Conservation (phyloP, 2,329 filamentous ascomycete species). For the Epicoccum nigrum region DNA sequence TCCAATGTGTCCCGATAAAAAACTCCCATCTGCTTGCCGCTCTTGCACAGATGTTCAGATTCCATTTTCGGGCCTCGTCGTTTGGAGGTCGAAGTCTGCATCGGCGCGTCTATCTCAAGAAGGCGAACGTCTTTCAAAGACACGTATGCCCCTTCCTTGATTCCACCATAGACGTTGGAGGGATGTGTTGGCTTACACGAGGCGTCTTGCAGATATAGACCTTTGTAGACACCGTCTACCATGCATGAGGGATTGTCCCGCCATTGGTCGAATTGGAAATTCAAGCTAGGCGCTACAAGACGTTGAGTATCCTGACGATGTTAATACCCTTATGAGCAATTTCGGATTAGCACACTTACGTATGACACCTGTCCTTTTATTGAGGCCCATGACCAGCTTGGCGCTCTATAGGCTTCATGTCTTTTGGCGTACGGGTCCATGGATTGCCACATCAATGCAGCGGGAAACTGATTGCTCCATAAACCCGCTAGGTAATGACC, state of each 20-base stretch:
- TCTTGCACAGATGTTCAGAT: neutral
- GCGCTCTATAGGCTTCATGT: neutral
- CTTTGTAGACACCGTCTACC: neutral
- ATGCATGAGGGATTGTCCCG: neutral
- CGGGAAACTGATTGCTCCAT: neutral
- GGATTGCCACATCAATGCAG: neutral
- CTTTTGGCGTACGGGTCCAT: neutral
- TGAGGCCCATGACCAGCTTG: slow-evolving; percentile 10
- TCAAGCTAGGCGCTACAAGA: neutral
- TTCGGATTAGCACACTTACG: neutral
- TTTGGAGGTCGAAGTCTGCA: neutral
- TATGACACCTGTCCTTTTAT: neutral
- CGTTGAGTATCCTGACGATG: neutral
- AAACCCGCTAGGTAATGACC: neutral
- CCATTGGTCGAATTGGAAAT: neutral
- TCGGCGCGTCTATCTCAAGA: neutral
- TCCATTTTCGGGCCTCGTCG: neutral
- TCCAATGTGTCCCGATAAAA: neutral
- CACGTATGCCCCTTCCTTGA: neutral
- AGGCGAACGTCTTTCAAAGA: neutral
- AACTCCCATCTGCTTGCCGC: neutral
- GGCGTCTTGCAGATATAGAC: neutral
- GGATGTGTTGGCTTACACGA: neutral
- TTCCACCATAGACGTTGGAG: neutral
- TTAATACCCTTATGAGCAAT: neutral